Evolutionary conservation across 139 green algal species (phyloP).

Genomic region (Chlorella sp.): DNA sequence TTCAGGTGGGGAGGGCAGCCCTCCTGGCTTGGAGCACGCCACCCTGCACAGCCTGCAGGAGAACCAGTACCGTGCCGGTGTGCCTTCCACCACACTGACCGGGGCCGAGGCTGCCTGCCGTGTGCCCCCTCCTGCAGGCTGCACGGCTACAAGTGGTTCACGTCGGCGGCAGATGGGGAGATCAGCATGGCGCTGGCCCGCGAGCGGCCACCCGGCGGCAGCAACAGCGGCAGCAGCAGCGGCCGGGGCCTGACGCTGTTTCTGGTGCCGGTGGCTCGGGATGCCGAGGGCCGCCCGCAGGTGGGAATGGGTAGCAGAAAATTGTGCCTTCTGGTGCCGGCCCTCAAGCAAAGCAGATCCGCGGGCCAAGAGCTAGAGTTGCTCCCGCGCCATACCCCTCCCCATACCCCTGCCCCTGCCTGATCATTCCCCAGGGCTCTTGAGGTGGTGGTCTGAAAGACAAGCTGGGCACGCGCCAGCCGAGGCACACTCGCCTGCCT

Average conservation of each 20-base stretch:
- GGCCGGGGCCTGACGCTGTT: conserved; percentile 12
- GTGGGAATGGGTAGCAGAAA: neutral
- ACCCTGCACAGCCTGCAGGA: neutral
- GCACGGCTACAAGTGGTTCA: conserved; percentile 41
- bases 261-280: conserved; percentile 16
- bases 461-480: no score
- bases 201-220: neutral
- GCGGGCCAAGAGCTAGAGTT: no score
- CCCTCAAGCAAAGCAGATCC: no score
- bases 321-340: no score
- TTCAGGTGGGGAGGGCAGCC: neutral
- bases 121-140: neutral
- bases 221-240: neutral
- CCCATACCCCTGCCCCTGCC: no score
- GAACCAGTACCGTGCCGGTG: no score
- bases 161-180: conserved; percentile 32
- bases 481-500: no score
- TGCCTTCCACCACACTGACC: neutral
- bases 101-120: no score
- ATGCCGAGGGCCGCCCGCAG: conserved; percentile 10
- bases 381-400: no score
- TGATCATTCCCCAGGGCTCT: no score
- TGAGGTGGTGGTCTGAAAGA: no score
- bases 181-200: conserved; percentile 21
- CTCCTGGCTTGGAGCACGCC: neutral